phyloP scores from a whole-genome alignment of 1,284 basidiomycete genomes.

The Rhizoctonia solani region DNA sequence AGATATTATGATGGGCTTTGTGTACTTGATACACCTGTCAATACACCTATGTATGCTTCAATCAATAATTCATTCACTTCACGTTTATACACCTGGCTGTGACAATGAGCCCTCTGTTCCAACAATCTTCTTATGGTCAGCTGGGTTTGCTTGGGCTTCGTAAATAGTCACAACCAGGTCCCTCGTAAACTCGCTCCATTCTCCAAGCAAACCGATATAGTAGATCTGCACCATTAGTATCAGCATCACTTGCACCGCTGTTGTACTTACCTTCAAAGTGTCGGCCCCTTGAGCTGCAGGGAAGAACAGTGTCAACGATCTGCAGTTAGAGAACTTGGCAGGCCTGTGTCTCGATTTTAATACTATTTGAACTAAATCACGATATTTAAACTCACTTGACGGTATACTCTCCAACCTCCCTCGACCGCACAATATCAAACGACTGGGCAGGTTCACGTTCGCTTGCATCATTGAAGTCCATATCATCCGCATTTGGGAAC shows the following conservation, averaged over 20 bases:
- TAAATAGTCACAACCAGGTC: conserved; percentile 76
- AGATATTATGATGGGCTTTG: too few species aligned
- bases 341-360: conserved; percentile 51
- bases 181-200: conserved; percentile 67
- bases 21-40: not conserved
- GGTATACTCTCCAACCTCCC: conserved; percentile 75
- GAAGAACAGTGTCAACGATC: conserved; percentile 73
- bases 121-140: conserved; percentile 78
- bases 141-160: conserved; percentile 75
- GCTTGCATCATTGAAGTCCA: conserved; percentile 76
- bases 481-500: conserved; percentile 68
- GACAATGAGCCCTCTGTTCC: conserved; percentile 60
- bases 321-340: conserved; percentile 75
- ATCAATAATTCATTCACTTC: not conserved
- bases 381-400: conserved; percentile 55
- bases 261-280: conserved; percentile 50
- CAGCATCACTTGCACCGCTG: not conserved
- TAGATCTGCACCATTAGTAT: conserved; percentile 51
- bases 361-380: not conserved
- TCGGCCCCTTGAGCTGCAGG: conserved; percentile 73
- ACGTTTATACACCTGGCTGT: conserved; percentile 35
- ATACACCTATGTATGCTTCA: not conserved
- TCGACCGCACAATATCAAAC: conserved; percentile 64
- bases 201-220: conserved; percentile 78
- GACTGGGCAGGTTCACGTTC: conserved; percentile 68